Evolutionary conservation across 257 asterid species (phyloP).

Genomic region (Solanum pennellii): DNA sequence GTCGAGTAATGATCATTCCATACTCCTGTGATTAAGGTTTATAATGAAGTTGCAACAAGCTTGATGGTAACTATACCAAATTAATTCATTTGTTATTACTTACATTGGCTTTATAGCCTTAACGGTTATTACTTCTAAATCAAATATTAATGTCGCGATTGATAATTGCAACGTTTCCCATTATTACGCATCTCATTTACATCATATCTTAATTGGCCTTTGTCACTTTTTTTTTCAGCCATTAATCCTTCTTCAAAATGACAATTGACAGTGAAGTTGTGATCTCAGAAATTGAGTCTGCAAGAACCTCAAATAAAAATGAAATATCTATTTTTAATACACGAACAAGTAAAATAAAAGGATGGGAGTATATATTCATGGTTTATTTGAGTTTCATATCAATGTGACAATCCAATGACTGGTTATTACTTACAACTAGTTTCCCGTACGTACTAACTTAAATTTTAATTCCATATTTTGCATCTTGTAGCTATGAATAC

Average conservation of each 20-base stretch:
- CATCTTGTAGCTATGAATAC: background rate
- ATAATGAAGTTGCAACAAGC: background rate
- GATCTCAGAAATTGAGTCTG: background rate
- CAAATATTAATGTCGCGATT: too few relatives aligned
- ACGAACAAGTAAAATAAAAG: background rate
- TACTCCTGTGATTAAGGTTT: background rate
- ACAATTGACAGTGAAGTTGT: too few relatives aligned
- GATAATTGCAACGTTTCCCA: too few relatives aligned
- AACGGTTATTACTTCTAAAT: too few relatives aligned
- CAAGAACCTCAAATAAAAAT: background rate
- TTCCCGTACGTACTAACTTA: background rate
- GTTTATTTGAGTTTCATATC: background rate
- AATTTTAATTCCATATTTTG: background rate
- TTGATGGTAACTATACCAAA: background rate
- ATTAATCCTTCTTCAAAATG: too few relatives aligned
- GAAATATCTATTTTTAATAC: background rate
- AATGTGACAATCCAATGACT: background rate
- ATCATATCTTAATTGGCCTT: background rate
- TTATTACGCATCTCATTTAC: too few relatives aligned
- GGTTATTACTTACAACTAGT: background rate
- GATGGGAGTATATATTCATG: background rate
- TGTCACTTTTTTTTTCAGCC: too few relatives aligned
- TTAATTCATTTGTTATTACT: background rate
- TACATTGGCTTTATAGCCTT: background rate
- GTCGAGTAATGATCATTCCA: too few relatives aligned